Conservation (phyloP, 768 basidiomycete species). For the Gloeophyllum trabeum region DNA sequence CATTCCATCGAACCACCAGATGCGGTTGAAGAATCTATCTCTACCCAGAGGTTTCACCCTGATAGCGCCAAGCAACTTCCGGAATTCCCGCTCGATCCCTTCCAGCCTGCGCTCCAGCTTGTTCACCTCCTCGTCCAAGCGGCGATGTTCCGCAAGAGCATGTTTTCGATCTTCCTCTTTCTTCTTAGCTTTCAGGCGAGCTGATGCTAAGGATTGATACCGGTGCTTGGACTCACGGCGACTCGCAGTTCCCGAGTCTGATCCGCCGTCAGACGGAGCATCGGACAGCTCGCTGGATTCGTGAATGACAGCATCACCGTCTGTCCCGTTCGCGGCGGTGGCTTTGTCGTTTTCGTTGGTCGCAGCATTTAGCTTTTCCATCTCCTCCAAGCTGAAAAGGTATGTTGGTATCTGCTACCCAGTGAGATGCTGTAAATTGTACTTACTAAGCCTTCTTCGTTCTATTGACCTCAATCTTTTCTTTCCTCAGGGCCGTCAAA, state of each 20-base stretch:
- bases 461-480: slow-evolving; percentile 91
- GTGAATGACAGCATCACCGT: slow-evolving; percentile 49
- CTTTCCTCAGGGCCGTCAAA: slow-evolving; percentile 86
- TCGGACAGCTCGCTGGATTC: slow-evolving; percentile 72
- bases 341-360: slow-evolving; percentile 34
- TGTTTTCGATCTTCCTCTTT: slow-evolving; percentile 76
- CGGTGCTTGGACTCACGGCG: slow-evolving; percentile 21
- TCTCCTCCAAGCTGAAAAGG: slow-evolving; percentile 54
- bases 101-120: slow-evolving; percentile 74
- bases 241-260: slow-evolving; percentile 41
- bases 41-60: slow-evolving; percentile 82
- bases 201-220: slow-evolving; percentile 25
- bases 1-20: slow-evolving; percentile 99
- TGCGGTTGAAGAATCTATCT: slow-evolving; percentile 88
- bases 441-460: slow-evolving; percentile 80
- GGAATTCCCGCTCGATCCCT: slow-evolving; percentile 87
- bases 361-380: slow-evolving; percentile 52
- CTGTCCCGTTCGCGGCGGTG: slow-evolving; percentile 23
- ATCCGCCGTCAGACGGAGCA: slow-evolving; percentile 48
- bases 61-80: slow-evolving; percentile 75
- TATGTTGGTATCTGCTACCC: slow-evolving; percentile 5
- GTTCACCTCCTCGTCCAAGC: slow-evolving; percentile 81
- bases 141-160: slow-evolving; percentile 71
- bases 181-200: slow-evolving; percentile 13
- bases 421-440: slow-evolving; percentile 1